Base-by-base conservation (phyloP, 805 yeast genomes). In the Nakazawaea peltata region DNA sequence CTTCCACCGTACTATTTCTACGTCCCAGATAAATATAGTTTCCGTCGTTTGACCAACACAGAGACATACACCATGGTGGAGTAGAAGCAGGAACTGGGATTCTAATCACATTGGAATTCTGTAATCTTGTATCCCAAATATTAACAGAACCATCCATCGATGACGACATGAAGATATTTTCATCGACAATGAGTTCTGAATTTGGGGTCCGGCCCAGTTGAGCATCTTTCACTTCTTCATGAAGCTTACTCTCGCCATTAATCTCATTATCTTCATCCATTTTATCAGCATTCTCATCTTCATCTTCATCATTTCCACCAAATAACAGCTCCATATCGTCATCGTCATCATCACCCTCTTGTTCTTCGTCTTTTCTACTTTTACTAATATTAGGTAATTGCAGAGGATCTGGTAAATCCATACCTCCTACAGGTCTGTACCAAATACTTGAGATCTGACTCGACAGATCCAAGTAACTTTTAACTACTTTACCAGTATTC, bases 11-110 rank as follows among this genome's bases (percentile, higher is more conserved):
- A 30, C 92, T 81, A 53, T 90, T 92, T 55, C 98, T 71, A 43
- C 98, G 70, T 0, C 97, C 99, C 3, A 78, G 86, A 50, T 68
- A 90, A 4, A 87, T 66, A 28, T 61, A 66, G 38, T 83, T 78
- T 9, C 98, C 98, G 48, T 81, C 79, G 34, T 65, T 64, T 7
- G 95, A 79, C 97, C 97, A 90, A 37, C 83, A 74, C 0, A 95
- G 74, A 6, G 85, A 72, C 70, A 81, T 77, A 55, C 95, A 81
- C 97, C 97, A 92, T 0, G 97, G 97, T 0, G 97, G 95, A 0
- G 81, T 70, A 1, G 74, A 74, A 8, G 69, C 60, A 1, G 85
- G 78, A 1, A 78, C 69, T 0, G 70, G 51, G 19, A 57, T 44
- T 13, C 43, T 35, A 2, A 45, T 24, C 10, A 54, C 56, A 19